These are phyloP conservation scores for Gossypium lobatum DNA, from an alignment of 441 rosid species.

Conservation along the genomic window DNA sequence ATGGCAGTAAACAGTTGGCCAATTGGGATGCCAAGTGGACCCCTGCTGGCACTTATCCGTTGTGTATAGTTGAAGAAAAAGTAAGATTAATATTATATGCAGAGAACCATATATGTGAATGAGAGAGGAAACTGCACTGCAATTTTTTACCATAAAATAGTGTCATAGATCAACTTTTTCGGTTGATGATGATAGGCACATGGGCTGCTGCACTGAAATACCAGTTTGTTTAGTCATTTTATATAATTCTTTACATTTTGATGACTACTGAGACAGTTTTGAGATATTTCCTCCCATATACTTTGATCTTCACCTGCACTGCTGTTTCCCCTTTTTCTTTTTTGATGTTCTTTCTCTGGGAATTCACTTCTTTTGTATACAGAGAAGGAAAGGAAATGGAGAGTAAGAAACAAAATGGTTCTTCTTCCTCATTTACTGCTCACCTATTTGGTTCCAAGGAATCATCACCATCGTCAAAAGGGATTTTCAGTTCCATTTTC, in stretches of 20 bases:
- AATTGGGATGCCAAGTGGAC: constrained; percentile 36
- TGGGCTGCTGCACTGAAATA: constrained; percentile 31
- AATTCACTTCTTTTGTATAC: neutral
- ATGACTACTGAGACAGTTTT: neutral
- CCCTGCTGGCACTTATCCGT: constrained; percentile 48
- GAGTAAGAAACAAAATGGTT: constrained; percentile 33
- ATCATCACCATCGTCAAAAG: constrained; percentile 38
- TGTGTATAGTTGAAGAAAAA: constrained; percentile 8
- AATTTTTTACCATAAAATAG: neutral
- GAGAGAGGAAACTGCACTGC: constrained; percentile 16
- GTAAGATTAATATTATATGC: constrained; percentile 1
- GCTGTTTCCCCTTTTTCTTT: constrained; percentile 2
- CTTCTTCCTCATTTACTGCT: constrained; percentile 48
- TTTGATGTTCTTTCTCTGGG: neutral
- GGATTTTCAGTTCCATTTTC: constrained; percentile 59
- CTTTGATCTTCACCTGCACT: neutral
- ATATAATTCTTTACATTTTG: neutral
- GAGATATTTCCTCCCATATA: neutral
- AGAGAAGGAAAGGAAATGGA: constrained; percentile 34
- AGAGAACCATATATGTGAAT: constrained; percentile 11
- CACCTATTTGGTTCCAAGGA: constrained; percentile 68
- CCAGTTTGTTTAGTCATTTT: constrained; percentile 3
- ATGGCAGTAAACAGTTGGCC: constrained; percentile 8
- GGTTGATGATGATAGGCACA: constrained; percentile 25
- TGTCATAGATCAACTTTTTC: neutral